Evolutionary conservation across 139 green algal species (phyloP), one percentile per base, ranked within the genome.

Genomic region (Zygnema cylindricum): DNA sequence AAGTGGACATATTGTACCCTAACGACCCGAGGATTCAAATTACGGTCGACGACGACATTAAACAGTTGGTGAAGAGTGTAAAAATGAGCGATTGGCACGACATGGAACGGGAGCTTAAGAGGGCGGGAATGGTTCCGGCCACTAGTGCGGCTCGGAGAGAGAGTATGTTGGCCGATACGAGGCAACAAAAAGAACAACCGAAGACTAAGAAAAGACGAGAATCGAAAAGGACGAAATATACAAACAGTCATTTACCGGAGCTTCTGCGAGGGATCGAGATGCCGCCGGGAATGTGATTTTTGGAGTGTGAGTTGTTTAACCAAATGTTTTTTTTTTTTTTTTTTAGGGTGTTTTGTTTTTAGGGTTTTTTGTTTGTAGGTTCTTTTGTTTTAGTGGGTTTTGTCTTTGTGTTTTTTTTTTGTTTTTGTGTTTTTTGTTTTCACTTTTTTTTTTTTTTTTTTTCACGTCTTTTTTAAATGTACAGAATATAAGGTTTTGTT

Each of bases 191-290:
- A 54, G 57, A 69, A 30, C 78, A 57, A 33, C 33, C 38, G 38
- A 88, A 82, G 83, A 22, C 32, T 38, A 88, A 88, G 69, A 84
- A 87, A 55, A 30, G 42, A 36, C 1, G 85, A 39, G 85, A 90
- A 71, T 88, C 76, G 22, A 90, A 89, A 38, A 22, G 85, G 30
- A 90, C 77, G 16, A 89, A 89, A 55, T 90, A 90, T 78, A 90
- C 85, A 32, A 90, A 90, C 63, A 82, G 36, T 39, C 85, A 90
- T 55, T 25, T 90, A 55, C 85, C 85, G 33, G 85, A 90, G 11
- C 85, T 90, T 2, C 88, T 90, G 16, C 32, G 36, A 21, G 69
- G 43, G 11, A 81, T 84, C 7, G 36, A 87, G 32, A 87, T 87
- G 81, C 81, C 81, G 38, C 71, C 71, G 21, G 71, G 71, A 7